Evolutionary conservation across 1,284 basidiomycete species (phyloP).

Genomic region (Sporisorium sorghi): DNA sequence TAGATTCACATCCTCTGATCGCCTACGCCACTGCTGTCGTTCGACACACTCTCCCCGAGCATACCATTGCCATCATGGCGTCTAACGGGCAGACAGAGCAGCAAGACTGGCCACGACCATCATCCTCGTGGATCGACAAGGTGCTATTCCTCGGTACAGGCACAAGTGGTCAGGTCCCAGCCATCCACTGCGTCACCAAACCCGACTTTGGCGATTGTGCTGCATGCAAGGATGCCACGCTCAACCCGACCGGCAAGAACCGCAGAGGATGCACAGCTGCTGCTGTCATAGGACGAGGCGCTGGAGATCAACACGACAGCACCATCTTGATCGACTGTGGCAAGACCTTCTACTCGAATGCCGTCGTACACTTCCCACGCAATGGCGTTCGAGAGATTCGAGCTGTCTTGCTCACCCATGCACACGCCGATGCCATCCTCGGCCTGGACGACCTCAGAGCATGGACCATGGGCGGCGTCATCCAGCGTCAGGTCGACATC

Average conservation of each 20-base stretch:
- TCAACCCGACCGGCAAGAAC: constrained; percentile 57
- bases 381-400: constrained; percentile 55
- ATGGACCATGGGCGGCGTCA: constrained; percentile 63
- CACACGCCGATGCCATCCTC: constrained; percentile 65
- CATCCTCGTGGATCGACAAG: constrained; percentile 54
- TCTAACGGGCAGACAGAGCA: constrained; percentile 1
- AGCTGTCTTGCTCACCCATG: constrained; percentile 65
- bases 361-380: constrained; percentile 45
- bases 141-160: constrained; percentile 65
- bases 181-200: constrained; percentile 59
- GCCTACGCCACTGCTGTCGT: constrained; percentile 2
- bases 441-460: constrained; percentile 64
- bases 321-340: constrained; percentile 67
- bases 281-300: constrained; percentile 44
- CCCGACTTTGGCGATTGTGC: constrained; percentile 49
- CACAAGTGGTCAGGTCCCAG: constrained; percentile 63
- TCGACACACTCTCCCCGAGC: background rate
- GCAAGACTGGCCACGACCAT: constrained; percentile 19
- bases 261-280: constrained; percentile 58
- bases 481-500: constrained; percentile 61
- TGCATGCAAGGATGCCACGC: constrained; percentile 57
- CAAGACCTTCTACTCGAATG: constrained; percentile 64
- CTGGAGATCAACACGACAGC: constrained; percentile 24
- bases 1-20: constrained; percentile 4
- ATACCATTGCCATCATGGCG: background rate